phyloP scores from a whole-genome alignment of 805 yeast species.

The Candida silvatica region DNA sequence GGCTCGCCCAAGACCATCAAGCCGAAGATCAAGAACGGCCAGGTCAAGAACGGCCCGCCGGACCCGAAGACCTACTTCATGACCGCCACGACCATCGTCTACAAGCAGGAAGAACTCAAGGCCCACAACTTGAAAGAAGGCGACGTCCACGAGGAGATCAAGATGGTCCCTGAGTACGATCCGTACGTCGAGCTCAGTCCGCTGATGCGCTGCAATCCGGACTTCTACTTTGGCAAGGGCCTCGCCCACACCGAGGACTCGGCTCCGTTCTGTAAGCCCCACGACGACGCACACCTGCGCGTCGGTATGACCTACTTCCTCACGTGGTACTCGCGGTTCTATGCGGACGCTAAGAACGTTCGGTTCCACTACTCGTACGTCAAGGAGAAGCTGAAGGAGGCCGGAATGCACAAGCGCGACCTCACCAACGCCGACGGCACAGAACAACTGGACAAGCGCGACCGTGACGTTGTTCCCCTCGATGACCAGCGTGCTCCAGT shows the following conservation, averaged over 20 bases:
- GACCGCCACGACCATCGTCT: constrained; percentile 50
- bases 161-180: constrained; percentile 57
- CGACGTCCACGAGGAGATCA: constrained; percentile 48
- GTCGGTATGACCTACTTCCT: constrained; percentile 61
- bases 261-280: constrained; percentile 85
- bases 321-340: constrained; percentile 73
- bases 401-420: constrained; percentile 41
- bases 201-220: constrained; percentile 78
- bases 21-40: constrained; percentile 71
- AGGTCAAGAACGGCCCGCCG: constrained; percentile 57
- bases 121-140: constrained; percentile 68
- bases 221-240: constrained; percentile 58
- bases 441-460: constrained; percentile 7
- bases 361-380: constrained; percentile 60
- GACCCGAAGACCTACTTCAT: constrained; percentile 72
- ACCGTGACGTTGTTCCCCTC: too few relatives aligned
- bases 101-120: constrained; percentile 52
- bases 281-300: constrained; percentile 47
- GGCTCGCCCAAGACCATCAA: constrained; percentile 75
- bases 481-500: constrained; percentile 3
- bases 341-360: constrained; percentile 52
- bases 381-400: constrained; percentile 42
- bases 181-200: constrained; percentile 70
- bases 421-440: constrained; percentile 5
- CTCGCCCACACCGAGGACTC: constrained; percentile 42